phyloP scores from a whole-genome alignment of 2,329 filamentous ascomycete genomes.

The Coniochaeta ligniaria region DNA sequence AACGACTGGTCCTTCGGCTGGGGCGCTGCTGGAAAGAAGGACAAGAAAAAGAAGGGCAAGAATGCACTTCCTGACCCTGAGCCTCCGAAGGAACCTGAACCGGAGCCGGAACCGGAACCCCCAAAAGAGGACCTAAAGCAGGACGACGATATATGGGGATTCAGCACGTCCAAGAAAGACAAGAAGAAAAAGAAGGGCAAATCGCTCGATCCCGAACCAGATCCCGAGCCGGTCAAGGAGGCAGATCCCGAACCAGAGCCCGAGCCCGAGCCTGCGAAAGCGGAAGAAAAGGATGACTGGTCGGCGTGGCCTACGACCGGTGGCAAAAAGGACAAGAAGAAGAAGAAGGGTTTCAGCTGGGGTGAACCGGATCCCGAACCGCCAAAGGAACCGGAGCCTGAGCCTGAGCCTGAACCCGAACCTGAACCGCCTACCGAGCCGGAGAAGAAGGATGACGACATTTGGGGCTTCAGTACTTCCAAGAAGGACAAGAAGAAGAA shows the following conservation, averaged over 20 bases:
- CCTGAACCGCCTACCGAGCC: conserved; percentile 8
- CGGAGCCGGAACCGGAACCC: conserved; percentile 9
- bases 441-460: conserved; percentile 17
- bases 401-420: conserved; percentile 25
- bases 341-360: conserved; percentile 2
- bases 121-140: conserved; percentile 25
- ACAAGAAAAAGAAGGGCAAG: conserved; percentile 19
- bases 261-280: conserved; percentile 18
- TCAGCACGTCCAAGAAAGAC: conserved; percentile 17
- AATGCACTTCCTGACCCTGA: conserved; percentile 19
- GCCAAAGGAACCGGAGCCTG: conserved; percentile 8
- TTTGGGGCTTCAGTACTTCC: conserved; percentile 18
- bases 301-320: conserved; percentile 3
- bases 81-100: conserved; percentile 32
- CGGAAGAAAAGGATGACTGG: conserved; percentile 8
- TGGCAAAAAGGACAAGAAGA: conserved; percentile 17
- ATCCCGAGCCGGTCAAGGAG: conserved; percentile 12
- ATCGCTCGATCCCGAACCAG: conserved; percentile 6
- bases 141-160: conserved; percentile 19
- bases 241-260: conserved; percentile 18
- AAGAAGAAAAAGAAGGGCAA: conserved; percentile 9
- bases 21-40: conserved; percentile 4
- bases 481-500: conserved; percentile 33
- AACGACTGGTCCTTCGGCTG: conserved; percentile 4
- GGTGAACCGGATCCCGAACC: conserved; percentile 4